A percentile compares a stretch with the other conserved stretches of the same genome.
Evolutionary conservation across 1,139 yeast genomes (phyloP).

Genomic region (Candida tropicalis): DNA sequence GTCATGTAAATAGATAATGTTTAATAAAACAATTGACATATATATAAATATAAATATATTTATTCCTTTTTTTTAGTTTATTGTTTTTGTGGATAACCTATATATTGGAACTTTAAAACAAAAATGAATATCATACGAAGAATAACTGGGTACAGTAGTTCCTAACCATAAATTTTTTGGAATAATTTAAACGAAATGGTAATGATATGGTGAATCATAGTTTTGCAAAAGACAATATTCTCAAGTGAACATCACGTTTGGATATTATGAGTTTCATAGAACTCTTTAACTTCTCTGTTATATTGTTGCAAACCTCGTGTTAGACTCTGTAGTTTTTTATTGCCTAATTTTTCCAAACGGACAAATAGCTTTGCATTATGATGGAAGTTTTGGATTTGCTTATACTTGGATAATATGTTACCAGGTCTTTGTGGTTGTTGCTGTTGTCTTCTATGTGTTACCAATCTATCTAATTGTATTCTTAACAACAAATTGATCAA

Average conservation of each 20-base stretch:
- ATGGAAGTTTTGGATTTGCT: constrained; percentile 3
- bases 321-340: constrained; percentile 2
- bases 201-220: background rate
- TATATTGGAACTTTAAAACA: background rate
- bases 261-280: background rate
- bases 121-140: too few relatives aligned
- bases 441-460: constrained; percentile 1
- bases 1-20: constrained; percentile 11
- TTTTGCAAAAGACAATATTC: background rate
- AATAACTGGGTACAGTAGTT: too few relatives aligned
- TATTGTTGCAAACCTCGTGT: constrained; percentile 1
- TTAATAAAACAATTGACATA: background rate
- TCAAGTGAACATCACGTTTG: background rate
- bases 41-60: background rate
- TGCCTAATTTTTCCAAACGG: constrained; percentile 2
- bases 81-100: background rate
- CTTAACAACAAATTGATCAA: constrained; percentile 2
- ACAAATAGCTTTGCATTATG: constrained; percentile 5
- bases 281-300: constrained; percentile 3
- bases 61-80: background rate
- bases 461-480: constrained; percentile 3
- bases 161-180: too few relatives aligned
- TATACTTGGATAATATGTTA: background rate
- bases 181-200: background rate
- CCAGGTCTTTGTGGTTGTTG: background rate